Evolutionary conservation across 2,329 filamentous ascomycete species (phyloP).

Genomic region (Aspergillus phoenicis): DNA sequence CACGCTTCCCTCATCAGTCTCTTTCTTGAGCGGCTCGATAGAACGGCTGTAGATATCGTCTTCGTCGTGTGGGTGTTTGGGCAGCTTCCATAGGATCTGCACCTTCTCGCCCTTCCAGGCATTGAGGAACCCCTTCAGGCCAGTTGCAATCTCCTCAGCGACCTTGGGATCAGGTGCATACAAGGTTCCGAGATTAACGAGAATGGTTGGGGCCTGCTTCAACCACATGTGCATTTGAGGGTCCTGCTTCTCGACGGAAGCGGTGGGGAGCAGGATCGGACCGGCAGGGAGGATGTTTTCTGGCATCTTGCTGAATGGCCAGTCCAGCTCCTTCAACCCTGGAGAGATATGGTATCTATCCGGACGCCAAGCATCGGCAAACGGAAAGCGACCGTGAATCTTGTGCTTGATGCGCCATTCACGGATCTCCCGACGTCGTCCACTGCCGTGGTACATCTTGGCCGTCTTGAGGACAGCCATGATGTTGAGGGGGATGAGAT

Average conservation of each 20-base stretch:
- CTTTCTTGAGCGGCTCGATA: slow-evolving; percentile 23
- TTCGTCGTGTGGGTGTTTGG: slow-evolving; percentile 25
- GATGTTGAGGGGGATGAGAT: slow-evolving; percentile 48
- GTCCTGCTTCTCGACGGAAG: slow-evolving; percentile 42
- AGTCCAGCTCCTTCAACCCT: slow-evolving; percentile 43
- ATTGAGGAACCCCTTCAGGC: slow-evolving; percentile 42
- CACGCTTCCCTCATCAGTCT: slow-evolving; percentile 36
- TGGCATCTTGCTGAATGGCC: slow-evolving; percentile 41
- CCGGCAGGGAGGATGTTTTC: slow-evolving; percentile 50
- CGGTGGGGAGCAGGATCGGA: slow-evolving; percentile 47
- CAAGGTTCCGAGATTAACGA: slow-evolving; percentile 54
- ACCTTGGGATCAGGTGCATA: slow-evolving; percentile 35
- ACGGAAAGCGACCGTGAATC: slow-evolving; percentile 31
- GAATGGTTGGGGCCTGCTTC: slow-evolving; percentile 45
- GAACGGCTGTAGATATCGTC: slow-evolving; percentile 25
- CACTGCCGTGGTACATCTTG: slow-evolving; percentile 30
- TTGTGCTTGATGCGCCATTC: slow-evolving; percentile 30
- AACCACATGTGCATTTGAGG: slow-evolving; percentile 51
- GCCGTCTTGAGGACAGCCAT: slow-evolving; percentile 37
- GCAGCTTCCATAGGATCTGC: slow-evolving; percentile 47
- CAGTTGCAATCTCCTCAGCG: slow-evolving; percentile 44
- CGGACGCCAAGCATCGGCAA: slow-evolving; percentile 30
- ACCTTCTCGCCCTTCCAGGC: slow-evolving; percentile 25
- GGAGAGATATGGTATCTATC: slow-evolving; percentile 33
- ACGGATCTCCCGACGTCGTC: slow-evolving; percentile 26